Evolutionary conservation across 1,284 basidiomycete species (phyloP).

Genomic region (Sanghuangporus weigelae): DNA sequence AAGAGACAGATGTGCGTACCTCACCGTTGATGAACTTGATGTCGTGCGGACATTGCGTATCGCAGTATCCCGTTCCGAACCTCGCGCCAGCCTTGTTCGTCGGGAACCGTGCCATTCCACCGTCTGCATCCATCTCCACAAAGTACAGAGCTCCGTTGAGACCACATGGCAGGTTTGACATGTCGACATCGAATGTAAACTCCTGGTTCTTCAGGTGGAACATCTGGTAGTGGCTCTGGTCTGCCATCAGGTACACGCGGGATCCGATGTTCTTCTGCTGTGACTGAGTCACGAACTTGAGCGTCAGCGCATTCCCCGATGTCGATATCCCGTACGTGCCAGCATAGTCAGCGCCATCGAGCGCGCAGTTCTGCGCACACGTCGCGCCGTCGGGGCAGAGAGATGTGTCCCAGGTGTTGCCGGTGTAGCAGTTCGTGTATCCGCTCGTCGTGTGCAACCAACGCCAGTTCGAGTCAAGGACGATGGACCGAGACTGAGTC

Average conservation of each 20-base stretch:
- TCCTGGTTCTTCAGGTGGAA: conserved; percentile 52
- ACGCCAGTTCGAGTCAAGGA: conserved; percentile 29
- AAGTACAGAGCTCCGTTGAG: conserved; percentile 39
- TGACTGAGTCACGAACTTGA: conserved; percentile 44
- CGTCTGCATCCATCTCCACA: conserved; percentile 26
- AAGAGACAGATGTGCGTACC: conserved; percentile 21
- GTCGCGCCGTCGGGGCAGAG: conserved; percentile 32
- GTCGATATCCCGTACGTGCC: conserved; percentile 40
- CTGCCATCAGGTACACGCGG: conserved; percentile 49
- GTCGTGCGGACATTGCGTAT: conserved; percentile 31
- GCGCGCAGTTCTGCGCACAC: conserved; percentile 43
- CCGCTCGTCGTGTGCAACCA: conserved; percentile 24
- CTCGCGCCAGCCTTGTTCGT: conserved; percentile 26
- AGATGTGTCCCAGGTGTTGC: conserved; percentile 31
- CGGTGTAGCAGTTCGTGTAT: conserved; percentile 25
- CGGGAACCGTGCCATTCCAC: conserved; percentile 19
- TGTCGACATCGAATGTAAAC: conserved; percentile 55
- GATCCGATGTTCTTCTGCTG: conserved; percentile 44
- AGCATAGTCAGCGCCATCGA: conserved; percentile 54
- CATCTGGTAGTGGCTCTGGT: conserved; percentile 41
- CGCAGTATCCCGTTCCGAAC: conserved; percentile 31
- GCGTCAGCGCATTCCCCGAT: conserved; percentile 40
- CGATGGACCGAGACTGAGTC: conserved; percentile 30
- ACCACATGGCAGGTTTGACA: conserved; percentile 49
- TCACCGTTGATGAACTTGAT: conserved; percentile 35